Evolutionary conservation across 805 yeast genomes (phyloP).

Genomic region (Barnettozyma pratensis): DNA sequence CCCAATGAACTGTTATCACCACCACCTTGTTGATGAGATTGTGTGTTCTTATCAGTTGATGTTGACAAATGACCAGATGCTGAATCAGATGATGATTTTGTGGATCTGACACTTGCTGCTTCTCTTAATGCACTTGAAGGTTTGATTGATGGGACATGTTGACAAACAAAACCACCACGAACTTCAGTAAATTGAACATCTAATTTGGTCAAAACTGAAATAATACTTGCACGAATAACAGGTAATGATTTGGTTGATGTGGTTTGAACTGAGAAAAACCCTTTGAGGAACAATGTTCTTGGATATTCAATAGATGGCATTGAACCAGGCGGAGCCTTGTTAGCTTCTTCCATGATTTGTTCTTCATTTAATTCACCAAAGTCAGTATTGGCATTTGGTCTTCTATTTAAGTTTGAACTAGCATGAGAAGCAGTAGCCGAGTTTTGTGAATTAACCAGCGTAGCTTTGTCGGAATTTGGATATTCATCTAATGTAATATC

Average conservation of each 20-base stretch:
- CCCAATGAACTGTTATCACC: conserved; percentile 12
- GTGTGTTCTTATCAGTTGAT: neutral
- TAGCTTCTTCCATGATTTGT: conserved; percentile 42
- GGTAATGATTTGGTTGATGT: conserved; percentile 91
- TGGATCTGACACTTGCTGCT: conserved; percentile 5
- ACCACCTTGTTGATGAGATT: conserved; percentile 9
- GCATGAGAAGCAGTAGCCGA: conserved; percentile 8
- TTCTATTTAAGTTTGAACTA: conserved; percentile 2
- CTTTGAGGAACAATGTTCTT: conserved; percentile 83
- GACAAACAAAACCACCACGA: conserved; percentile 89
- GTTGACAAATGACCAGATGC: conserved; percentile 11
- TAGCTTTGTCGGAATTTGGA: conserved; percentile 15
- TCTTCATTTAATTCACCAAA: conserved; percentile 36
- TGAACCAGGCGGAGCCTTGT: conserved; percentile 61
- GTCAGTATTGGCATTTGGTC: conserved; percentile 1
- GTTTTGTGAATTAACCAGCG: conserved; percentile 15
- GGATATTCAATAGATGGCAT: conserved; percentile 96
- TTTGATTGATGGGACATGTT: conserved; percentile 49
- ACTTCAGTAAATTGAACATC: conserved; percentile 85
- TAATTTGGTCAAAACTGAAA: conserved; percentile 66
- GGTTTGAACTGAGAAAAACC: conserved; percentile 91
- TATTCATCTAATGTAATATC: conserved; percentile 60
- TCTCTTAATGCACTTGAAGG: neutral
- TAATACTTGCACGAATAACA: conserved; percentile 78
- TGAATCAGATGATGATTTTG: conserved; percentile 14